Conservation (phyloP, 176 grass and related monocot genomes). For the Musa beccarii region DNA sequence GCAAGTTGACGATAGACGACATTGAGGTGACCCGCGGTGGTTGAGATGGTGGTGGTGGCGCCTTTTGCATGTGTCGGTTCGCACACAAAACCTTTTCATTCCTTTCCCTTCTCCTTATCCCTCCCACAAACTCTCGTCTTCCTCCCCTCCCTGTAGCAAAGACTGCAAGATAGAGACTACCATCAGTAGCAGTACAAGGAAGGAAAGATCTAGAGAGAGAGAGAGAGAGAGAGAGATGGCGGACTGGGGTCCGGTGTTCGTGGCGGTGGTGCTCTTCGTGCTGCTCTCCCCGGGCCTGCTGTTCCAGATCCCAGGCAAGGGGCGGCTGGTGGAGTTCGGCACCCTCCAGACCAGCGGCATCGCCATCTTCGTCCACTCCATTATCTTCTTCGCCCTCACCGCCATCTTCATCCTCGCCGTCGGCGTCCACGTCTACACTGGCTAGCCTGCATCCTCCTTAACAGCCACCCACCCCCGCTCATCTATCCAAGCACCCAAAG, state of each 20-base stretch:
- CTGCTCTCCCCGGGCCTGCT: slow-evolving; percentile 73
- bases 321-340: slow-evolving; percentile 62
- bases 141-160: background rate
- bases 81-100: background rate
- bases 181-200: too few relatives aligned
- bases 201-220: background rate
- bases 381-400: slow-evolving; percentile 76
- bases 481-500: too few relatives aligned
- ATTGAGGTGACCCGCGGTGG: too few relatives aligned
- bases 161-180: too few relatives aligned
- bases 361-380: slow-evolving; percentile 70
- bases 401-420: slow-evolving; percentile 76
- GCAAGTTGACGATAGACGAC: too few relatives aligned
- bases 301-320: slow-evolving; percentile 70
- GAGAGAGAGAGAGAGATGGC: slow-evolving; percentile 25
- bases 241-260: slow-evolving; percentile 79
- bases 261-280: slow-evolving; percentile 77
- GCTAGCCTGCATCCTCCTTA: background rate
- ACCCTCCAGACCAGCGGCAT: slow-evolving; percentile 85
- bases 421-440: slow-evolving; percentile 56
- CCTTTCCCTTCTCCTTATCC: background rate
- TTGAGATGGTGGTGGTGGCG: background rate
- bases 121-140: background rate
- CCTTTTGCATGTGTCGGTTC: background rate
- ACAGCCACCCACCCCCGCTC: too few relatives aligned